Conservation (phyloP, 345 rosid species). For the Odontarrhena argentea region DNA sequence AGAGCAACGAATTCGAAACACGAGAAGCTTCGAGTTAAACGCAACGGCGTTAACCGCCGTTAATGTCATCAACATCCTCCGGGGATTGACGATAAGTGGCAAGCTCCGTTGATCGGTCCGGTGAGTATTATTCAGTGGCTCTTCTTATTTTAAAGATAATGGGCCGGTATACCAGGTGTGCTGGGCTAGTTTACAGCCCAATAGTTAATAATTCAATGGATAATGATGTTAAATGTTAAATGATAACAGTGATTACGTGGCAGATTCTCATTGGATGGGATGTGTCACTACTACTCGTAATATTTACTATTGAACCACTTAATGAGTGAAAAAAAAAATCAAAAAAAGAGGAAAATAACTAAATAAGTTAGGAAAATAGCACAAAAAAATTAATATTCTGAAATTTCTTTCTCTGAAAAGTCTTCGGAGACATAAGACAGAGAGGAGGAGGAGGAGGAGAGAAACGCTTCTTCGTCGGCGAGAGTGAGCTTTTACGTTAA, state of each 20-base stretch:
- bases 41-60: slow-evolving; percentile 34
- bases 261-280: slow-evolving; percentile 32
- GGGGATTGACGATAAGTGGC: slow-evolving; percentile 25
- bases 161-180: slow-evolving; percentile 21
- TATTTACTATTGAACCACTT: slow-evolving; percentile 17
- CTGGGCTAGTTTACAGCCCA: slow-evolving; percentile 3
- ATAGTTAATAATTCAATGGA: not conserved
- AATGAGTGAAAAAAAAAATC: not conserved
- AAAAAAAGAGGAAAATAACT: not conserved
- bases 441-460: slow-evolving; percentile 19
- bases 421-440: slow-evolving; percentile 35
- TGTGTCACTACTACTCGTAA: slow-evolving; percentile 32
- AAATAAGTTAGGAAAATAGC: not conserved
- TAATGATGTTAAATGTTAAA: not conserved
- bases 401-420: slow-evolving; percentile 31
- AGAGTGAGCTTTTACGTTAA: slow-evolving; percentile 30
- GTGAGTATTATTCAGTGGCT: slow-evolving; percentile 17
- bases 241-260: slow-evolving; percentile 19
- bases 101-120: slow-evolving; percentile 40
- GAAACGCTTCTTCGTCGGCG: slow-evolving; percentile 34
- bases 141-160: slow-evolving; percentile 18
- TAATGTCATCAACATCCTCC: slow-evolving; percentile 36
- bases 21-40: slow-evolving; percentile 29
- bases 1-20: slow-evolving; percentile 37
- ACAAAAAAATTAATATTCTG: not conserved